Evolutionary conservation across 306 rosid genomes (phyloP).

Genomic region (Vicia faba): DNA sequence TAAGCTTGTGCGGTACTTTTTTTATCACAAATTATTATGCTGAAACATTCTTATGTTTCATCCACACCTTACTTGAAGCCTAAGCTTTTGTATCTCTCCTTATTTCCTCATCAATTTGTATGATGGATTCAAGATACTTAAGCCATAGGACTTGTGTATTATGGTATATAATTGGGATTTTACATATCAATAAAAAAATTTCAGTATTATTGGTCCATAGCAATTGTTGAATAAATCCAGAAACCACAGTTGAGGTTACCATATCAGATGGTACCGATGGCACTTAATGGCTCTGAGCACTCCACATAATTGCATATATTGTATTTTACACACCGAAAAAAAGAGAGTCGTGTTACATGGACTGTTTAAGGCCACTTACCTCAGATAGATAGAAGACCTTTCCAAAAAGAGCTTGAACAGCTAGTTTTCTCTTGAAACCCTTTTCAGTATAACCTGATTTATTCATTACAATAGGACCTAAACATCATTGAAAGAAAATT

Average conservation of each 20-base stretch:
- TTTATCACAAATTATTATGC: not conserved
- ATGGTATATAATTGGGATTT: not conserved
- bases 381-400: conserved; percentile 92
- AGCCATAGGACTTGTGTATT: not conserved
- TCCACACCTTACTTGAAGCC: conserved; percentile 11
- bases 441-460: conserved; percentile 83
- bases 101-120: not conserved
- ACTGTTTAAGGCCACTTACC: conserved; percentile 51
- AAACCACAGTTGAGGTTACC: conserved; percentile 20
- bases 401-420: conserved; percentile 88
- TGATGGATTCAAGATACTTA: conserved; percentile 1
- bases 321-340: not conserved
- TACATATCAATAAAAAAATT: conserved; percentile 2
- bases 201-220: conserved; percentile 16
- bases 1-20: not conserved
- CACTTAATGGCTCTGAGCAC: conserved; percentile 11
- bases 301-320: not conserved
- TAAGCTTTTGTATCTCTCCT: not conserved
- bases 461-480: conserved; percentile 94
- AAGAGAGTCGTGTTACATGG: conserved; percentile 6
- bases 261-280: not conserved
- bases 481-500: conserved; percentile 38
- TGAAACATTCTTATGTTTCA: not conserved
- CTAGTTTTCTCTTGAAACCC: conserved; percentile 97
- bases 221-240: conserved; percentile 28